Evolutionary conservation across 148 eudicot species (phyloP).

Genomic region (Persicaria tinctoria): DNA sequence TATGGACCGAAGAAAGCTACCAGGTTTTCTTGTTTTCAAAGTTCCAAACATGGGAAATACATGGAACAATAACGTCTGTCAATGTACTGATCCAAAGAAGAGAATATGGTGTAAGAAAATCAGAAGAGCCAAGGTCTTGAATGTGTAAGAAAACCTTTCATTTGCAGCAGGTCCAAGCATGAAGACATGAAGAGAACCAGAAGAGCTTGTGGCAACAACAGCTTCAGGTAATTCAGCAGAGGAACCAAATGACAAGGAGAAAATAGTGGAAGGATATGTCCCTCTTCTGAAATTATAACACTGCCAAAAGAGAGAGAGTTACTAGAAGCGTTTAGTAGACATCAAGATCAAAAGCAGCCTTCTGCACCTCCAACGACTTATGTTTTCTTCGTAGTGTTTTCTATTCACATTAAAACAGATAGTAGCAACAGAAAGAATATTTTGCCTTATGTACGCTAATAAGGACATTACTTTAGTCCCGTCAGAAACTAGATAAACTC

Average conservation of each 20-base stretch:
- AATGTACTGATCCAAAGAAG: no score
- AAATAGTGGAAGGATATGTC: conserved; percentile 75
- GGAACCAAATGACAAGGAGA: conserved; percentile 80
- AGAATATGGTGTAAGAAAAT: background rate
- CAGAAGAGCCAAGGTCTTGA: background rate
- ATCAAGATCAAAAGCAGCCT: background rate
- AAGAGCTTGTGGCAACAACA: conserved; percentile 83
- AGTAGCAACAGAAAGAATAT: no score
- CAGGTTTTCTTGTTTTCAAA: conserved; percentile 49
- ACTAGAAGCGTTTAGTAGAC: background rate
- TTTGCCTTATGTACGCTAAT: background rate
- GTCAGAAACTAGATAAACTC: conserved; percentile 75
- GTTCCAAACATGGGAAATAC: background rate
- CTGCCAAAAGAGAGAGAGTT: conserved; percentile 31
- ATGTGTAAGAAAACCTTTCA: conserved; percentile 53
- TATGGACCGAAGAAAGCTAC: conserved; percentile 64
- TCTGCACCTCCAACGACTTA: background rate
- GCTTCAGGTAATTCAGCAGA: conserved; percentile 65
- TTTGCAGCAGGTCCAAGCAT: conserved; percentile 44
- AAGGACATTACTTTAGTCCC: conserved; percentile 61
- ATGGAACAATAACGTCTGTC: background rate
- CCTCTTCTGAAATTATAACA: conserved; percentile 92
- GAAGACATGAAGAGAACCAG: conserved; percentile 86
- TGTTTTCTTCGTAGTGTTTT: background rate
- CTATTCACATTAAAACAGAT: no score